Conservation (phyloP, 148 eudicot species). For the Heliamphora exappendiculata region DNA sequence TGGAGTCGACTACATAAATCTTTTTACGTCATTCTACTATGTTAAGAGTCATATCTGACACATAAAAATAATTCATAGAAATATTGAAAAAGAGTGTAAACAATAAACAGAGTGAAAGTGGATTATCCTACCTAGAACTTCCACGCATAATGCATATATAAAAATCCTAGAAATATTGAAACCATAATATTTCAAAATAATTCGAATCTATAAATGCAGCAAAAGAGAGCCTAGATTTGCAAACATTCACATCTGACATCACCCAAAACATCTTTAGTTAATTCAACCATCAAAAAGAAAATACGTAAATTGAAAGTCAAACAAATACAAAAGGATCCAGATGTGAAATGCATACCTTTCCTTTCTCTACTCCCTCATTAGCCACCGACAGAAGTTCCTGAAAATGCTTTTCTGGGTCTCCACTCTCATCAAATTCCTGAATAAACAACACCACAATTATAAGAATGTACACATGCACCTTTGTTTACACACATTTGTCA, state of each 20-base stretch:
- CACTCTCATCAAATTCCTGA: conserved; percentile 94
- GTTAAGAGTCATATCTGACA: too few species aligned
- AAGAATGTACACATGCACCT: background rate
- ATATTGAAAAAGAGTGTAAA: background rate
- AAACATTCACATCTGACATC: background rate
- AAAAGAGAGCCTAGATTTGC: background rate
- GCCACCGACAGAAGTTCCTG: conserved; percentile 78
- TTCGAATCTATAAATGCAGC: conserved; percentile 13
- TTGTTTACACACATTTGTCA: background rate
- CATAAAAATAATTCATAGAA: too few species aligned
- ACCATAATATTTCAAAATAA: conserved; percentile 2
- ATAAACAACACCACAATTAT: conserved; percentile 2
- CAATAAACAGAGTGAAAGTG: background rate
- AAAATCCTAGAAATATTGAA: background rate
- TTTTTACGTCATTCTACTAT: too few species aligned
- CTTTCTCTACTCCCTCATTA: conserved; percentile 78
- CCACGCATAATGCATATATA: too few species aligned
- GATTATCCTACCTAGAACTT: background rate
- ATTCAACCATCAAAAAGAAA: background rate
- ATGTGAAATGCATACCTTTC: conserved; percentile 53
- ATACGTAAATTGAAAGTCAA: background rate
- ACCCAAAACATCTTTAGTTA: background rate
- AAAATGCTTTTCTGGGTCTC: conserved; percentile 86
- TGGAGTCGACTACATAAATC: too few species aligned
- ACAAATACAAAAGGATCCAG: background rate